phyloP scores from a whole-genome alignment of 768 basidiomycete species.

The Podaxis carcinomalis region DNA sequence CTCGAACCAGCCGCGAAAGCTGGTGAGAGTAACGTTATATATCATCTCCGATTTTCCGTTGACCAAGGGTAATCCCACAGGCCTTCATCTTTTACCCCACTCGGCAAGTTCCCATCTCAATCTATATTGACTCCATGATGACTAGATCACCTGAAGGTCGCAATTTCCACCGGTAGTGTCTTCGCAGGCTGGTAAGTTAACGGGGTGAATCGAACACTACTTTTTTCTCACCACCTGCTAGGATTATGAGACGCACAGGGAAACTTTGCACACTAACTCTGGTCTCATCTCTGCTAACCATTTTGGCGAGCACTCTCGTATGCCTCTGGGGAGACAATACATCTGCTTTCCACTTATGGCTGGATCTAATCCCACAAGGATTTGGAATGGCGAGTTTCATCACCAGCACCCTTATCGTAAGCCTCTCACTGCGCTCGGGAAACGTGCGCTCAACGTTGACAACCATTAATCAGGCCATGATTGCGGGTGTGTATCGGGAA shows the following conservation, averaged over 20 bases:
- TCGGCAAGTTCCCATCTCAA: conserved; percentile 48
- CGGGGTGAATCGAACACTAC: not conserved
- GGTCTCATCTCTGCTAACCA: conserved; percentile 52
- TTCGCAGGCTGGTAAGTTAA: conserved; percentile 74
- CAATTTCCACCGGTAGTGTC: conserved; percentile 81
- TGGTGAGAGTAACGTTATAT: conserved; percentile 40
- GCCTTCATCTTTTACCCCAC: conserved; percentile 86
- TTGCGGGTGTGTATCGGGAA: conserved; percentile 72
- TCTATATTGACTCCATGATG: conserved; percentile 15
- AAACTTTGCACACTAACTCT: conserved; percentile 78
- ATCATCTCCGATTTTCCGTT: conserved; percentile 9
- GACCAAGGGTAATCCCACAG: conserved; percentile 32
- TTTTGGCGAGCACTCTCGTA: conserved; percentile 59
- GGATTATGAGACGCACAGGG: conserved; percentile 85
- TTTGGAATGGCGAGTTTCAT: conserved; percentile 83
- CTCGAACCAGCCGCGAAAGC: conserved; percentile 63
- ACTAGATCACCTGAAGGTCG: conserved; percentile 44
- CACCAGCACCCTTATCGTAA: conserved; percentile 81
- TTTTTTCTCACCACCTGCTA: conserved; percentile 24
- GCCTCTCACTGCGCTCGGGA: conserved; percentile 23
- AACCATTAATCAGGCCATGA: conserved; percentile 63
- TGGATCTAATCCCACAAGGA: conserved; percentile 76
- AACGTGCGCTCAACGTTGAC: conserved; percentile 12
- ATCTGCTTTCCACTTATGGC: conserved; percentile 61
- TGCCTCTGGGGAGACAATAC: conserved; percentile 64